A percentile compares a stretch with the other conserved stretches of the same genome.
Evolutionary conservation across 768 basidiomycete genomes (phyloP).

Genomic region (Tylopilus vinaceipallidus): DNA sequence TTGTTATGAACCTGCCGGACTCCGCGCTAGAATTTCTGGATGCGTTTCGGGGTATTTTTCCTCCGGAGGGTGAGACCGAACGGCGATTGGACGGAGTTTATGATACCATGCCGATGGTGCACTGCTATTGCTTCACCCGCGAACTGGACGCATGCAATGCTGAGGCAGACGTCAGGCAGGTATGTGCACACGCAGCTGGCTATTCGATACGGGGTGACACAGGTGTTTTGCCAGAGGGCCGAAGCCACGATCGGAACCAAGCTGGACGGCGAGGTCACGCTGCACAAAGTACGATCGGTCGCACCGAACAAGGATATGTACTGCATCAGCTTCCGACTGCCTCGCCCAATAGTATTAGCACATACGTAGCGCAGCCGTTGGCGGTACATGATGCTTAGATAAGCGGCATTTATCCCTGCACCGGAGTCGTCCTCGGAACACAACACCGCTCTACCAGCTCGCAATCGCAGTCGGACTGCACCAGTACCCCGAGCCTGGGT

Average conservation of each 20-base stretch:
- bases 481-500: conserved; percentile 14
- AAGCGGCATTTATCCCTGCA: conserved; percentile 36
- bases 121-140: conserved; percentile 95
- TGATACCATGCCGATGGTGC: conserved; percentile 77
- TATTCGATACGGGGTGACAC: conserved; percentile 7
- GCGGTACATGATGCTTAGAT: conserved; percentile 33
- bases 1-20: conserved; percentile 98
- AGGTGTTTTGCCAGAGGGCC: conserved; percentile 55
- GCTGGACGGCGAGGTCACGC: conserved; percentile 46
- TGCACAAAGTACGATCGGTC: conserved; percentile 87
- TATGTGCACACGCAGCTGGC: conserved; percentile 37
- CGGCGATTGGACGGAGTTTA: conserved; percentile 48
- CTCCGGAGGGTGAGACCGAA: conserved; percentile 32
- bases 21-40: conserved; percentile 88
- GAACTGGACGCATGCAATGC: conserved; percentile 70
- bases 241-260: conserved; percentile 58
- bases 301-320: conserved; percentile 99
- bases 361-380: too few species aligned
- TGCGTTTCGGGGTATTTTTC: conserved; percentile 77
- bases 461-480: conserved; percentile 12
- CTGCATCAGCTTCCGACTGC: conserved; percentile 85
- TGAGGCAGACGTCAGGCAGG: conserved; percentile 76
- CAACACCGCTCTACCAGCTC: conserved; percentile 5
- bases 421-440: not conserved
- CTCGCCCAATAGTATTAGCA: conserved; percentile 41